Evolutionary conservation across 352 stramenopile genomes (phyloP).

Genomic region (Phytophthora aleatoria): DNA sequence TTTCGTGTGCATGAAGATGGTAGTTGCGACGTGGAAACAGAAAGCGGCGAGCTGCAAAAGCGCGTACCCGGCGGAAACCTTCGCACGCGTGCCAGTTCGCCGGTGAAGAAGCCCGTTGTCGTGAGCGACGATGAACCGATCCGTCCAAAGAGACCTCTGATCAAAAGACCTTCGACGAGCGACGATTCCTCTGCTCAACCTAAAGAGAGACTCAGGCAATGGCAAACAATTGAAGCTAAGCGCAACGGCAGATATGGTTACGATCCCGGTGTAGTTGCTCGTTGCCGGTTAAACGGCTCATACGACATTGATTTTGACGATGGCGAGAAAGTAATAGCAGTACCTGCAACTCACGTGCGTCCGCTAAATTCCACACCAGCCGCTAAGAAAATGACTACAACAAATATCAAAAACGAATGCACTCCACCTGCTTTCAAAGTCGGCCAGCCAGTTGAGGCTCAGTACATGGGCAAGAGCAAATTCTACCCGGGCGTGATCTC

Average conservation of each 20-base stretch:
- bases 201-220: conserved; percentile 41
- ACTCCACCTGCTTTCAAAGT: conserved; percentile 30
- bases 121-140: conserved; percentile 55
- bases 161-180: conserved; percentile 44
- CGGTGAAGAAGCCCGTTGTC: conserved; percentile 42
- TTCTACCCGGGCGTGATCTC: conserved; percentile 79
- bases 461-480: conserved; percentile 62
- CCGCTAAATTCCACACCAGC: not conserved
- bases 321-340: conserved; percentile 45
- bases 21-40: conserved; percentile 70
- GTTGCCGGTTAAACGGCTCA: conserved; percentile 62
- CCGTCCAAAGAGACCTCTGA: conserved; percentile 41
- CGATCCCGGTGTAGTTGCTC: conserved; percentile 53
- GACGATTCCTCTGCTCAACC: conserved; percentile 43
- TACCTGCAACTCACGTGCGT: conserved; percentile 15
- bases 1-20: conserved; percentile 52
- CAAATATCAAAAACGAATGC: not conserved
- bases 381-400: not conserved
- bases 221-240: conserved; percentile 47
- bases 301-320: conserved; percentile 85
- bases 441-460: conserved; percentile 61
- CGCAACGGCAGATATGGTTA: conserved; percentile 64
- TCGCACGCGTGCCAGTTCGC: conserved; percentile 26
- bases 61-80: conserved; percentile 43
- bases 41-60: conserved; percentile 65